Base-by-base conservation (phyloP, 148 eudicot genomes). In the Camellia lanceoleosa region DNA sequence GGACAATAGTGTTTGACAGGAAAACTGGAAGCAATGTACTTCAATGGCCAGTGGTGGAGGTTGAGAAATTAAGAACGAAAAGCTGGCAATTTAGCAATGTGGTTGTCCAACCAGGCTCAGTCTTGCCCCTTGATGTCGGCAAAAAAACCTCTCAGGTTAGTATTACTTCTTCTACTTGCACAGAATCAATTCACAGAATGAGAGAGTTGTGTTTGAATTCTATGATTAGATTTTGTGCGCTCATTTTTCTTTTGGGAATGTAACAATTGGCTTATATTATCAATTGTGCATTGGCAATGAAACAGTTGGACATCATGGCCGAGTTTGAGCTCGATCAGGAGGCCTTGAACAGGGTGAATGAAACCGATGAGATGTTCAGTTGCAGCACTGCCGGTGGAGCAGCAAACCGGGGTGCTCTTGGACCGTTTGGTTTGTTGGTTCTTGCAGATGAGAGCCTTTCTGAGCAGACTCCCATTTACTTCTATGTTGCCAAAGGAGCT, bases 41-140 rank as follows among this genome's bases (percentile, higher is more conserved):
- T 52, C 96, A 90, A 59, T 91, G 94, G 97, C 98, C 98, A 3
- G 89, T 95, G 1, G 84, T 88, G 69, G 98, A 95, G 72, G 76
- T 95, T 13, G 91, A 93, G 83, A 81, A 79, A 47, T 86, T 95
- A 79, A 85, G 98, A 87, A 76, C 81, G 38, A 87, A 77, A 2
- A 80, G 80, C 74, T 63, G 63, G 23, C 83, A 81, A 51, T 77
- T 82, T 43, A 60, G 84, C 4, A 63, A 82, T 9, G 84, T 96
- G 15, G 8, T 63, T 10, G 80, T 93, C 55, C 78, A 81, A 81
- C 86, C 99, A 14, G 99, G 99, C 64, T 91, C 97, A 1, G 69
- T 86, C 18, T 74, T 83, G 59, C 90, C 91, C 59, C 92, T 95
- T 7, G 63, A 86, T 74, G 81, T 93, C 7, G 84, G 88, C 76